phyloP scores from a whole-genome alignment of 2,329 filamentous ascomycete species.

The Scytalidium lignicola region DNA sequence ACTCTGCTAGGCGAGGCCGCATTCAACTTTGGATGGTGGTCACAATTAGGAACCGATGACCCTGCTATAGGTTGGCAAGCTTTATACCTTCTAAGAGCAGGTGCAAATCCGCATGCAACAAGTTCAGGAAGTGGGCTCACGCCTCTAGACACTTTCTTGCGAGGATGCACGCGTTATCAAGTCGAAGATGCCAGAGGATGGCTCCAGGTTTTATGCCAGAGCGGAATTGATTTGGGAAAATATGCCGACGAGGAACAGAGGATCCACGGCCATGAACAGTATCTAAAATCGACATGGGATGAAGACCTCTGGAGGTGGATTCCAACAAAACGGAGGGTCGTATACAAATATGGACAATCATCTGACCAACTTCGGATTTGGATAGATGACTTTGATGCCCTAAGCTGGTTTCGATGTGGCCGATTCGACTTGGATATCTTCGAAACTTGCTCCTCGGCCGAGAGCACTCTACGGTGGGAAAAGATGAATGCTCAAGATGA shows the following conservation, averaged over 20 bases:
- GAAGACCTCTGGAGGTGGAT: conserved; percentile 8
- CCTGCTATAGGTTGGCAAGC: conserved; percentile 6
- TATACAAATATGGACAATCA: conserved; percentile 5
- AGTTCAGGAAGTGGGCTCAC: conserved; percentile 4
- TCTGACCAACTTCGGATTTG: conserved; percentile 7
- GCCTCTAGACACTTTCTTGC: conserved; percentile 8
- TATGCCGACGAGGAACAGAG: conserved; percentile 4
- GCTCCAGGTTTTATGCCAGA: conserved; percentile 4
- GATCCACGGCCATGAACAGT: conserved; percentile 4
- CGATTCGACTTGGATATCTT: conserved; percentile 8
- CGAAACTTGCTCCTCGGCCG: neutral
- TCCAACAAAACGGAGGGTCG: conserved; percentile 6
- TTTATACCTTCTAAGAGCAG: conserved; percentile 6
- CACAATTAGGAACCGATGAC: conserved; percentile 1
- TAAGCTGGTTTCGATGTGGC: conserved; percentile 9
- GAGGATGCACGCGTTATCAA: conserved; percentile 7
- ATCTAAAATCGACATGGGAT: conserved; percentile 6
- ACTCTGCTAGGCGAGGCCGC: conserved; percentile 7
- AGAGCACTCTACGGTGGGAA: neutral
- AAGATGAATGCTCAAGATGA: no score
- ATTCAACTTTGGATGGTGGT: conserved; percentile 11
- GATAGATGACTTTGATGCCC: conserved; percentile 12
- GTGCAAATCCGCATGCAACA: conserved; percentile 5
- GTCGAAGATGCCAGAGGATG: conserved; percentile 7
- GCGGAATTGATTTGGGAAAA: conserved; percentile 5